Percentiles rank a stretch among this genome's conserved stretches.
Conservation (phyloP, 176 grass and related monocot species). For the Hsuehochloa calcarea region DNA sequence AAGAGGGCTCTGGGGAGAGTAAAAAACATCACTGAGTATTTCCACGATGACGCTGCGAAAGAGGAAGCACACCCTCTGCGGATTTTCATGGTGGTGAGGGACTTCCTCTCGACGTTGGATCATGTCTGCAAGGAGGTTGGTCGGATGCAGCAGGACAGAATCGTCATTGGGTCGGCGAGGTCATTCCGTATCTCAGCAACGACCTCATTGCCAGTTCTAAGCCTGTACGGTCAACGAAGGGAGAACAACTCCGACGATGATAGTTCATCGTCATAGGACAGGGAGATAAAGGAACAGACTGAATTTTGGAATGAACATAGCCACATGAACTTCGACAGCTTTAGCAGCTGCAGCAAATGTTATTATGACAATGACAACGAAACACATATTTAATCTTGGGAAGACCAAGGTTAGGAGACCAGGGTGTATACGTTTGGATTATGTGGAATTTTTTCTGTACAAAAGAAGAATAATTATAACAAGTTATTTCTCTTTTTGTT, state of each 20-base stretch:
- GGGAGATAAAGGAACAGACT: neutral
- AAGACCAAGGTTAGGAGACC: neutral
- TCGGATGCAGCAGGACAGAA: conserved; percentile 85
- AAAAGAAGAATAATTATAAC: conserved; percentile 42
- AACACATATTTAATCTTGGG: conserved; percentile 11
- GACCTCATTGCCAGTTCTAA: conserved; percentile 60
- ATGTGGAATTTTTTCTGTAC: conserved; percentile 39
- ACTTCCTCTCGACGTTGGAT: conserved; percentile 84
- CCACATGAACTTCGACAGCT: neutral
- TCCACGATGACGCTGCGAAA: conserved; percentile 71
- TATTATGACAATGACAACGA: conserved; percentile 11
- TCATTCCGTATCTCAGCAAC: conserved; percentile 73
- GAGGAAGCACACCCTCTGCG: conserved; percentile 88
- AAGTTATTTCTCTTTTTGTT: conserved; percentile 24
- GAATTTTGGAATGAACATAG: conserved; percentile 32
- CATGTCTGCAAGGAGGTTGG: conserved; percentile 94
- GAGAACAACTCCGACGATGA: conserved; percentile 70
- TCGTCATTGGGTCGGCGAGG: conserved; percentile 64
- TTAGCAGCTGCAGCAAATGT: conserved; percentile 23
- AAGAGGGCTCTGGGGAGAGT: conserved; percentile 57
- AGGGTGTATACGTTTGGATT: conserved; percentile 31
- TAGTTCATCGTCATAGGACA: conserved; percentile 62
- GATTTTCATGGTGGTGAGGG: conserved; percentile 99
- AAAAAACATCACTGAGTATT: conserved; percentile 90
- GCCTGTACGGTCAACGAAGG: conserved; percentile 43